Conservation (phyloP, 148 eudicot genomes). For the Gaultheria prostrata region DNA sequence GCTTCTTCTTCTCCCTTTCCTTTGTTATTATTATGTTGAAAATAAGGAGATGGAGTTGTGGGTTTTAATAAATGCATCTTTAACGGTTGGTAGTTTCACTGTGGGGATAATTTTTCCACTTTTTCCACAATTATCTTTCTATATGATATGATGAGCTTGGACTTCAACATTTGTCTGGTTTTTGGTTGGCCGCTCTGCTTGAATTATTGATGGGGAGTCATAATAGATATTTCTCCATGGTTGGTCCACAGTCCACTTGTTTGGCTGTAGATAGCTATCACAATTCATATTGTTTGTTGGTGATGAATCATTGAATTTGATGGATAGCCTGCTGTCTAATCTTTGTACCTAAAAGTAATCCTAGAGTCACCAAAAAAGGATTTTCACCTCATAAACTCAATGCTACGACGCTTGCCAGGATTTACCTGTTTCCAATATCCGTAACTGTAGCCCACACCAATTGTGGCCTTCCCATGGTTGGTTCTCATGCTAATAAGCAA, state of each 20-base stretch:
- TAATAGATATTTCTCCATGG: conserved; percentile 19
- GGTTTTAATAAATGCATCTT: conserved; percentile 14
- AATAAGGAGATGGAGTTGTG: conserved; percentile 1
- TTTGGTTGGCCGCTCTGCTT: conserved; percentile 24
- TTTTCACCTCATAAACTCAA: background rate
- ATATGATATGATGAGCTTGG: background rate
- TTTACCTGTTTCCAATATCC: background rate
- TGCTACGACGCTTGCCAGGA: background rate
- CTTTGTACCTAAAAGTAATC: background rate
- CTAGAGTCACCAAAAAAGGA: background rate
- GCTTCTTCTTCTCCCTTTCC: background rate
- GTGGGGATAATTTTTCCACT: background rate
- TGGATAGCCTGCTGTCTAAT: background rate
- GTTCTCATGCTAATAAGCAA: background rate
- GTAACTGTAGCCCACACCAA: background rate
- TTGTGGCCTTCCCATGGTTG: background rate
- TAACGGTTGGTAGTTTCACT: conserved; percentile 3
- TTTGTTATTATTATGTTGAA: background rate
- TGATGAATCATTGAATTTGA: background rate
- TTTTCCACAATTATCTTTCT: background rate
- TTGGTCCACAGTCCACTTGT: conserved; percentile 51
- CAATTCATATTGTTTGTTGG: background rate
- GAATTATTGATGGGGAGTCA: conserved; percentile 33
- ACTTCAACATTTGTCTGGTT: conserved; percentile 12
- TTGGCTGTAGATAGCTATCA: conserved; percentile 24